Percentiles rank a stretch among this genome's conserved stretches.
These are phyloP conservation scores for Fomitopsis palustris DNA, from an alignment of 1,284 basidiomycete species.

Conservation along the genomic window DNA sequence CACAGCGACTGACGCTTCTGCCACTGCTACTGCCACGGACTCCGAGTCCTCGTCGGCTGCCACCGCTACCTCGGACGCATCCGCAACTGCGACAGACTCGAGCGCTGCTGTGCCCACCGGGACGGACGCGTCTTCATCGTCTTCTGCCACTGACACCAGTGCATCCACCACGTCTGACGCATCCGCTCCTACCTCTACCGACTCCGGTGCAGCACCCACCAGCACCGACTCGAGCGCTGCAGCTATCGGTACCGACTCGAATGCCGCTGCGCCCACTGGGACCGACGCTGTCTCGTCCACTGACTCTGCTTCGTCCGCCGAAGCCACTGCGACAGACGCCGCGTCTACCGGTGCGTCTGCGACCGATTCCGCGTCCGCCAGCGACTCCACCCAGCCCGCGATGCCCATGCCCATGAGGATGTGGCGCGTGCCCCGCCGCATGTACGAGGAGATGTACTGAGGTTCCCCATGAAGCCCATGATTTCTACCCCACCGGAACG, in stretches of 20 bases:
- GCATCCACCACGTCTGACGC: neutral
- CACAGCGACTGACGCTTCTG: neutral
- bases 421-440: neutral
- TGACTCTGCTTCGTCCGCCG: neutral
- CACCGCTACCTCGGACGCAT: neutral
- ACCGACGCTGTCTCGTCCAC: neutral
- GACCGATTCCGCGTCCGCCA: neutral
- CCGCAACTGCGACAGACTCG: neutral
- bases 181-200: neutral
- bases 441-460: neutral
- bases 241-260: neutral
- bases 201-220: neutral
- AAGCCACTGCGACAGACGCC: neutral
- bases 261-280: neutral
- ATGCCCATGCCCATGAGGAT: neutral
- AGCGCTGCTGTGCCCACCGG: neutral
- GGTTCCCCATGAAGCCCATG: neutral
- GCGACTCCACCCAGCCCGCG: neutral
- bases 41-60: neutral
- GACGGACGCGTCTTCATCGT: neutral
- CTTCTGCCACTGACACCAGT: neutral
- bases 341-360: neutral
- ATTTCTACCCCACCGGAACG: neutral
- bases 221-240: too few relatives aligned
- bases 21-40: neutral